Base-by-base conservation (phyloP, 2,329 filamentous ascomycete genomes). In the Penicillium corylophilum region DNA sequence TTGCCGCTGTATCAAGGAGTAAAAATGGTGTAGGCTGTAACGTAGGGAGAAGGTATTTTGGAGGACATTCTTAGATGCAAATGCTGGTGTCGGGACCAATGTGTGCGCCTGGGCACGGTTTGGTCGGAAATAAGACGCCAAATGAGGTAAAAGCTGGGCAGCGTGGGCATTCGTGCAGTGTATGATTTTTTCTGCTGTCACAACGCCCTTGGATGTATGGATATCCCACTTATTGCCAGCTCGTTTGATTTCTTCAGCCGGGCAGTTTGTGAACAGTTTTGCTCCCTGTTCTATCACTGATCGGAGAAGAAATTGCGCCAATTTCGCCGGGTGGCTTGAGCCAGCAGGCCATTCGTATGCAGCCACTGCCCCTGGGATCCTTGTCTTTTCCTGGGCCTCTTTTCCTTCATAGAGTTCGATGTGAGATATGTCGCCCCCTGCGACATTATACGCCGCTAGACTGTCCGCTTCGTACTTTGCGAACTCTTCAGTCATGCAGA, bases 261-360 rank as follows among this genome's bases (percentile, higher is more conserved):
- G 71, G 40, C 74, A 76, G 48, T 76, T 71, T 0, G 77, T 78
- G 57, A 71, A 78, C 4, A 80, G 54, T 24, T 53, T 63, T 4
- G 65, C 71, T 6, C 77, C 77, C 36, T 66, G 67, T 1, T 62
- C 60, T 5, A 78, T 67, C 13, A 66, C 67, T 15, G 65, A 60
- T 12, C 57, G 60, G 18, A 80, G 63, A 12, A 80, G 66, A 67
- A 75, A 79, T n/a, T 79, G 77, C 1, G 74, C 72, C 18, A 80
- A 60, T 56, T 79, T 79, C 5, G 77, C 77, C 3, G 77, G 77
- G 59, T 79, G 77, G 29, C 68, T 75, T 3, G 75, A 78, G 3
- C 74, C 77, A 13, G 76, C 77, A 4, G 77, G 74, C 77, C 77
- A 80, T 55, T 79, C 77, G 52, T 79, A 80, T 7, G 77, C 77